Base-by-base conservation (phyloP, 805 yeast genomes). In the Barnettozyma pratensis region DNA sequence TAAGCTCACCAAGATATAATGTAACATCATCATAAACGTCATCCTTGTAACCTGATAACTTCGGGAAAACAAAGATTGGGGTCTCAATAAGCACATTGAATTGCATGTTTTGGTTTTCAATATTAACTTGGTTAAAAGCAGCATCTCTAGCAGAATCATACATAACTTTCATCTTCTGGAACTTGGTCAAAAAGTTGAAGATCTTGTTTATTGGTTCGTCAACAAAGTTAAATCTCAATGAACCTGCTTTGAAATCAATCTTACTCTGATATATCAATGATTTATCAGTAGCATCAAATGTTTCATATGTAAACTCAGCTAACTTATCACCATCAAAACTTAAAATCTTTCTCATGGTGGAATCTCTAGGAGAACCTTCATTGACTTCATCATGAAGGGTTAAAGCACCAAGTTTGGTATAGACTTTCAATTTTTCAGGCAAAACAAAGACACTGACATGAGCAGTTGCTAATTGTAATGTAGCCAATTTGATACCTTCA, bases 81-180 rank as follows among this genome's bases (percentile, higher is more conserved):
- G 97, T 88, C 45, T 79, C 76, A 12, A 94, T 73, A 14, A 79
- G 65, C 34, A 95, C 66, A 57, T 91, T 86, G 61, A 91, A 77
- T 54, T 82, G 81, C 67, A 90, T 81, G 48, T 69, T 72, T 45
- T 79, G 79, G 50, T 77, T 73, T 39, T 77, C 76, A 39, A 83
- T 72, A 40, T 72, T 80, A 0, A 94, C 94, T 63, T 87, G 96
- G 55, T 85, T 79, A 55, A 89, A 77, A 0, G 98, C 96, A 9
- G 90, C 87, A 58, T 85, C 88, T 49, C 98, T 77, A 0, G 98
- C 96, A 25, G 77, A 71, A 59, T 94, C 99, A 64, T 87, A 95
- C n/a, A 91, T 73, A 4, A 78, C 79, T 65, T 94, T 94, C 96
- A 92, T 88, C 56, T 77, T 77, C 50, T 81, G 84, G 59, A 95